phyloP scores from a whole-genome alignment of 257 asterid species.

The Haberlea rhodopensis region DNA sequence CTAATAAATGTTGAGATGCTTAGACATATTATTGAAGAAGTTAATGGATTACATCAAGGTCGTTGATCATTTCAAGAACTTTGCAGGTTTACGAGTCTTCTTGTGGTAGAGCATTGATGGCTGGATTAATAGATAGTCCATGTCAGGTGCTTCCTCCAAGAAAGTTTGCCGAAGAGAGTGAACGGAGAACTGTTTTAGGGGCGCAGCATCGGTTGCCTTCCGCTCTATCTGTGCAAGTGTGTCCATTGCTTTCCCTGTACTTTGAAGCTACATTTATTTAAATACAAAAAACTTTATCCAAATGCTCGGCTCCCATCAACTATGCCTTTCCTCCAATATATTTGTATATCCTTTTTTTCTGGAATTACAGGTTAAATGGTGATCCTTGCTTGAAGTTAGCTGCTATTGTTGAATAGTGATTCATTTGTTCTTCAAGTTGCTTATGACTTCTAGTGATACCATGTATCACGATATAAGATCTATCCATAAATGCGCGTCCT shows the following conservation, averaged over 20 bases:
- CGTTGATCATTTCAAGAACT: constrained; percentile 3
- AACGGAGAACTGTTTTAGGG: constrained; percentile 49
- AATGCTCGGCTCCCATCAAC: neutral
- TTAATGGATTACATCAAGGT: neutral
- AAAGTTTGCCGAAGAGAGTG: constrained; percentile 71
- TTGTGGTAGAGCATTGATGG: constrained; percentile 51
- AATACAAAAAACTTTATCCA: constrained; percentile 8
- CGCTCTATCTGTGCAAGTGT: constrained; percentile 86
- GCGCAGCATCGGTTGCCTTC: constrained; percentile 46
- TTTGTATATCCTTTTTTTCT: neutral
- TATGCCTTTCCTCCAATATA: neutral
- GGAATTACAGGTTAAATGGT: constrained; percentile 3
- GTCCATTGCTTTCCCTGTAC: constrained; percentile 31
- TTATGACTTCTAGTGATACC: neutral
- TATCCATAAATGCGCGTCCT: neutral
- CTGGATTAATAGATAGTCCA: constrained; percentile 69
- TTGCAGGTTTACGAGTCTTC: constrained; percentile 84
- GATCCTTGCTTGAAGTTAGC: neutral
- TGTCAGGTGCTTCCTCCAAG: constrained; percentile 86
- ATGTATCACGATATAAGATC: neutral
- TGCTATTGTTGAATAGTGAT: neutral
- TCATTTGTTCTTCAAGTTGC: constrained; percentile 6
- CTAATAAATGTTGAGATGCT: neutral
- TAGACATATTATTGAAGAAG: neutral
- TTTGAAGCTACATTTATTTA: constrained; percentile 18